Evolutionary conservation across 805 yeast species (phyloP), one percentile per base, ranked within the genome.

Genomic region (Candida sonorensis): DNA sequence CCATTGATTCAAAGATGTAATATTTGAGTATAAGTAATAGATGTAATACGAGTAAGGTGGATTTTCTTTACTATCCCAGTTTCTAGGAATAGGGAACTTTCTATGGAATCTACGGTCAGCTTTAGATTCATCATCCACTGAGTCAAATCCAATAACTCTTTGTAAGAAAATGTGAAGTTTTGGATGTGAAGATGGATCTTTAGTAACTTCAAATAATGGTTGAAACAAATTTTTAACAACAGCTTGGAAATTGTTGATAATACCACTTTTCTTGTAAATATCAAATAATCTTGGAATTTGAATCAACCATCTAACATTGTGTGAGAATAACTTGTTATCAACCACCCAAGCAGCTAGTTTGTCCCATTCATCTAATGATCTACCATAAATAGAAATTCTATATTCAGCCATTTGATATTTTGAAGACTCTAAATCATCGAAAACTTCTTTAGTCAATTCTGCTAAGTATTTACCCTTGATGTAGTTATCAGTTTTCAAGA

Each of bases 1-100:
- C 76, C 90, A 81, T 42, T 80, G 77, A 53, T 92, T 92, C 56
- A 92, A 69, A 7, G 95, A 75, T 2, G 94, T 76, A 57, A 92
- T 58, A 59, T 88, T 88, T 18, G 96, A 81, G 55, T 76, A 90
- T 36, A 92, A 54, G 62, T 88, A 88, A 62, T 92, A 92, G 44
- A 92, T 58, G 59, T 87, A 90, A 66, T 92, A 92, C 1, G 96
- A 84, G 61, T 94, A 92, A n/a, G 99, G 98, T 8, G 99, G 99
- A 60, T 90, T 92, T 48, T 71, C 72, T 4, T 72, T 51, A 24
- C 70, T 61, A 44, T 74, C 73, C 99, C 99, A 92, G 37, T 78
- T 62, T 10, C 76, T 66, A 23, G 99, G 94, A n/a, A 74, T 62
- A 1, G 97, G 97, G 53, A 69, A 87, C 53, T 83, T 87, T 40